Evolutionary conservation across 805 yeast species (phyloP), one percentile per base, ranked within the genome.

Genomic region (Kuraishia borneana): DNA sequence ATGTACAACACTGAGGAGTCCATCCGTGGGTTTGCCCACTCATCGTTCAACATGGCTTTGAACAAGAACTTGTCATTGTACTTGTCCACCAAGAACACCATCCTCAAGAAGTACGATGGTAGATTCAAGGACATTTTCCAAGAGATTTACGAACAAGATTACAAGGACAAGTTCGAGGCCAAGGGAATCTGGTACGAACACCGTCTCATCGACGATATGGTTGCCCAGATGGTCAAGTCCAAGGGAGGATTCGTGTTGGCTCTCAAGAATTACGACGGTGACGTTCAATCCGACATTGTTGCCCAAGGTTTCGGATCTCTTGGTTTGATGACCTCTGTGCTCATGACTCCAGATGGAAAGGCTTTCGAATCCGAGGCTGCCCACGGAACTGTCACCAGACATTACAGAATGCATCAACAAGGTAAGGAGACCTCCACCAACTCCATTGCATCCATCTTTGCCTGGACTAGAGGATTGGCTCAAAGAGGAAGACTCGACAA

Each of bases 301-400:
- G 97, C 97, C 21, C 97, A 89, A 63, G 97, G 97, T 26, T 89
- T 89, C 50, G 97, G 97, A 26, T 88, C 96, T 14, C 69, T 89
- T 45, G 97, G 97, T 29, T 71, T 89, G 47, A 89, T 89, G 97
- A 87, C 97, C 21, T 89, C 97, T 3, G 95, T 85, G n/a, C 72
- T 89, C 47, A 75, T 87, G 53, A 77, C 96, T n/a, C 94, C 96
- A 33, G 96, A 89, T 59, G 96, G 96, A 18, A 83, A 83, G 65
- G 79, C 95, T 10, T 88, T 84, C 57, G 96, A 89, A 67, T 67
- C 87, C 36, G 97, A 89, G 68, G 97, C 97, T 39, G 97, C 97
- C n/a, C 97, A 89, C 58, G 97, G 97, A 37, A 89, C 97, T 10
- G 97, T 89, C 47, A 89, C 96, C 31, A 83, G 97, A 65, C 97